These are phyloP conservation scores for Sporothrix sp. DNA, from an alignment of 2,329 filamentous ascomycete species.

Conservation along the genomic window DNA sequence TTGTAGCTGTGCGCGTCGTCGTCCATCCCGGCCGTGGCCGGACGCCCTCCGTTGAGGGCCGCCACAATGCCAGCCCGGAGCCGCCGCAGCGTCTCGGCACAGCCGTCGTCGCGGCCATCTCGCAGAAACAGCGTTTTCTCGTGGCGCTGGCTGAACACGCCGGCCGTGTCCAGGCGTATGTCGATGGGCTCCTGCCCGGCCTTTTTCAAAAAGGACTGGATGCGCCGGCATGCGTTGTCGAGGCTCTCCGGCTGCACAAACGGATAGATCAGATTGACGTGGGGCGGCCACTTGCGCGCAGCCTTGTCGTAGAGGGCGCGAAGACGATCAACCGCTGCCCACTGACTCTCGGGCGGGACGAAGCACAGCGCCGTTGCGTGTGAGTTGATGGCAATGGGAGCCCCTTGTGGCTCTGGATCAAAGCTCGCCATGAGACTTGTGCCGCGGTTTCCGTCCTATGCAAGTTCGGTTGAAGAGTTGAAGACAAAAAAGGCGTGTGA, in stretches of 20 bases:
- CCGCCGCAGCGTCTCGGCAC: slow-evolving; percentile 20
- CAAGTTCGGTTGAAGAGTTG: background rate
- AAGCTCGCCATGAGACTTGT: slow-evolving; percentile 19
- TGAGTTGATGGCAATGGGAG: slow-evolving; percentile 24
- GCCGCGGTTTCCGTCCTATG: background rate
- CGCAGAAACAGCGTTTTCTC: slow-evolving; percentile 41
- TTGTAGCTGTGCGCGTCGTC: slow-evolving; percentile 22
- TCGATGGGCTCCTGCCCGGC: slow-evolving; percentile 9
- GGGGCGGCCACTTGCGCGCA: slow-evolving; percentile 53
- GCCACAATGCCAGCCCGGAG: slow-evolving; percentile 29
- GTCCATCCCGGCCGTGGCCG: slow-evolving; percentile 5
- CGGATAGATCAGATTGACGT: slow-evolving; percentile 57
- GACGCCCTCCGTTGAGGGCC: slow-evolving; percentile 21
- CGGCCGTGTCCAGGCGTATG: slow-evolving; percentile 32
- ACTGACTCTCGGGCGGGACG: slow-evolving; percentile 41
- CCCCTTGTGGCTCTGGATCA: background rate
- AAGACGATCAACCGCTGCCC: slow-evolving; percentile 41
- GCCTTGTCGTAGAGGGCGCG: slow-evolving; percentile 54
- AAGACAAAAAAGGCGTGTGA: background rate
- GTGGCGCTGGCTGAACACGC: slow-evolving; percentile 39
- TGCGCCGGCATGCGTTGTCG: slow-evolving; percentile 30
- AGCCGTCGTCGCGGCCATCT: slow-evolving; percentile 19
- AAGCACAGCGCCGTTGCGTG: slow-evolving; percentile 53
- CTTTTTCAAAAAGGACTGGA: slow-evolving; percentile 27
- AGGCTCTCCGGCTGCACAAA: slow-evolving; percentile 46